Percentiles rank a stretch among this genome's conserved stretches.
Conservation (phyloP, 495 filamentous ascomycete species). For the Lichenothelia convexa region DNA sequence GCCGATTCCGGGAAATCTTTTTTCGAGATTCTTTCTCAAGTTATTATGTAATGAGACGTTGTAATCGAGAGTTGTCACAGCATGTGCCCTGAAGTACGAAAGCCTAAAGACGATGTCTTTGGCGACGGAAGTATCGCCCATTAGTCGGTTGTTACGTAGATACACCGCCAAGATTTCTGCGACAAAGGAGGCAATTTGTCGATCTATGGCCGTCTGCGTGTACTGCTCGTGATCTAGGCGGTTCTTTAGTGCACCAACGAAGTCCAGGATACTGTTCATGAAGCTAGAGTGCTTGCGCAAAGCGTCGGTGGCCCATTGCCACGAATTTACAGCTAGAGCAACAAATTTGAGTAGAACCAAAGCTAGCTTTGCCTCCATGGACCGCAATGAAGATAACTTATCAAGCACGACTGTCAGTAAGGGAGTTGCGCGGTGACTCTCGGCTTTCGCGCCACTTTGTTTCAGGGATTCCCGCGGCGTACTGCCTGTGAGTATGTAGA, state of each 20-base stretch:
- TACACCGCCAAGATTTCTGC: constrained; percentile 85
- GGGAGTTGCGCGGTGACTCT: constrained; percentile 31
- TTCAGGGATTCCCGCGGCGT: constrained; percentile 53
- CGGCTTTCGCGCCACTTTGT: constrained; percentile 25
- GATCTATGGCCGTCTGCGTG: constrained; percentile 34
- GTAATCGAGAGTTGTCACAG: constrained; percentile 55
- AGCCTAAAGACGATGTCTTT: constrained; percentile 53
- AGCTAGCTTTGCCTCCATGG: constrained; percentile 38
- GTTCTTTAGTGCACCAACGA: constrained; percentile 35
- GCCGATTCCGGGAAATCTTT: constrained; percentile 49
- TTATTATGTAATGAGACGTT: constrained; percentile 73
- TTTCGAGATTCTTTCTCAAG: constrained; percentile 66
- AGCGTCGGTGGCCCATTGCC: constrained; percentile 74
- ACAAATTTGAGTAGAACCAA: constrained; percentile 74
- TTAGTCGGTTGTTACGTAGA: constrained; percentile 60
- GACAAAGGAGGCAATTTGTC: constrained; percentile 59
- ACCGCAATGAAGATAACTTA: constrained; percentile 46
- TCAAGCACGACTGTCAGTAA: constrained; percentile 62
- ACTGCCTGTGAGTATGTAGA: constrained; percentile 76
- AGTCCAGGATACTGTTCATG: constrained; percentile 45
- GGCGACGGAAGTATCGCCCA: constrained; percentile 44
- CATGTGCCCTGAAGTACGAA: constrained; percentile 56
- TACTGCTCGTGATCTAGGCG: constrained; percentile 26
- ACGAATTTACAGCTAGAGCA: constrained; percentile 67
- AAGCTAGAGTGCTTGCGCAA: constrained; percentile 57